Evolutionary conservation across 2,329 filamentous ascomycete species (phyloP), one percentile per base, ranked within the genome.

Genomic region (Paecilomyces dactylethromorphus): DNA sequence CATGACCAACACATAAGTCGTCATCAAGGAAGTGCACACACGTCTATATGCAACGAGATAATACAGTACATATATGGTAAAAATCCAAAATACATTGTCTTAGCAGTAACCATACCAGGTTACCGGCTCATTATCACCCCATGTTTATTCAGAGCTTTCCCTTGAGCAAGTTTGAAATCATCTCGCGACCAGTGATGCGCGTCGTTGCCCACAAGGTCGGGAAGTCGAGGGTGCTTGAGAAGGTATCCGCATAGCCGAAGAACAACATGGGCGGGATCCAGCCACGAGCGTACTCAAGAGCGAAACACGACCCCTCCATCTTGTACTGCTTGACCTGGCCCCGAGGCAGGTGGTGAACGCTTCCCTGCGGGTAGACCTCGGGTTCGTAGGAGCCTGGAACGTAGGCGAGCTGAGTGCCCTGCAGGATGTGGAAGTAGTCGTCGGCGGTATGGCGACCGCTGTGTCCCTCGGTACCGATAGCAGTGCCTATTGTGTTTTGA

Each of bases 191-290:
- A 1, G 91, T 95, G 60, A 93, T 81, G 63, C 78, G 80, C 33
- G 84, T 84, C n/a, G 89, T 96, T 68, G 83, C 83, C 88, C 89
- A 94, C 68, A 96, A 75, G 1, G 91, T 96, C n/a, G 84, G 85
- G 71, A 95, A 84, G 75, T 96, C 92, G 64, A 96, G 79, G 3
- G 91, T 96, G 75, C 87, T 92, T 57, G 82, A 85, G 60, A 96
- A 81, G 53, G 84, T 86, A 75, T 96, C 92, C 63, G 91, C 89
- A 73, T 88, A 93, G 60, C 92, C 92, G 74, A 96, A 96, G 74
- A 89, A 89, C 56, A 96, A 80, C 92, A 96, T 96, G 59, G 89
- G 89, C 53, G 92, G 92, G 75, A 96, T 95, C 90, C 91, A 96
- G 63, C 92, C 91, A 59, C 73, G 70, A 35, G 73, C 71, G 63